Evolutionary conservation across 306 rosid species (phyloP).

Genomic region (Bauhinia variegata): DNA sequence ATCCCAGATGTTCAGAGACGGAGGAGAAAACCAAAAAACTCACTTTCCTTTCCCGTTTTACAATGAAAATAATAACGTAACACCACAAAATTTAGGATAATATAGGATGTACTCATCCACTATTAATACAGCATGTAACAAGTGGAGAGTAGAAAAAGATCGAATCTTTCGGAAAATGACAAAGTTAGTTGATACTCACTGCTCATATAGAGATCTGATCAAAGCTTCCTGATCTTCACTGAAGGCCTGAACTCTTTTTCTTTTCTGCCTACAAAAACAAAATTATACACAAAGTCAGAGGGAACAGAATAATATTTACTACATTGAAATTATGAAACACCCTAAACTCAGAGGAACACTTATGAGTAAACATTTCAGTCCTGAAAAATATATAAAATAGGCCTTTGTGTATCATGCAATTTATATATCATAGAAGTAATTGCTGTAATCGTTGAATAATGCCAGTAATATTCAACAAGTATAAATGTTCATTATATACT

Average conservation of each 20-base stretch:
- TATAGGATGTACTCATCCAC: slow-evolving; percentile 9
- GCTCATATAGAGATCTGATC: slow-evolving; percentile 74
- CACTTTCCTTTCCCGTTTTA: neutral
- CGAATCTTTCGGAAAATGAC: slow-evolving; percentile 23
- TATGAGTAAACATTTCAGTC: slow-evolving; percentile 1
- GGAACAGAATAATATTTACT: neutral
- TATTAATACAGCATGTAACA: slow-evolving; percentile 10
- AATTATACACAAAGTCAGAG: slow-evolving; percentile 23
- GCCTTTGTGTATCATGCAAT: neutral
- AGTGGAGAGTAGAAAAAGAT: slow-evolving; percentile 23
- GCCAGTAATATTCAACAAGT: slow-evolving; percentile 30
- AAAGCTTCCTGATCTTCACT: slow-evolving; percentile 73
- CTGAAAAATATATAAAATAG: slow-evolving; percentile 1
- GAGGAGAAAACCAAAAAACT: neutral
- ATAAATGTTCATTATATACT: slow-evolving; percentile 42
- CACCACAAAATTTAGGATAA: slow-evolving; percentile 18
- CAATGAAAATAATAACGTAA: neutral
- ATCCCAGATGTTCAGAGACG: slow-evolving; percentile 24
- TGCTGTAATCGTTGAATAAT: neutral
- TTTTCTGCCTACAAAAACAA: slow-evolving; percentile 53
- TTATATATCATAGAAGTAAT: neutral
- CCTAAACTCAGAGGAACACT: slow-evolving; percentile 17
- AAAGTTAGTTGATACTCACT: slow-evolving; percentile 64
- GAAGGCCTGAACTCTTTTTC: slow-evolving; percentile 70
- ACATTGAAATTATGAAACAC: slow-evolving; percentile 3